A percentile compares a stretch with the other conserved stretches of the same genome.
phyloP scores from a whole-genome alignment of 2,329 filamentous ascomycete species.

The Venturia carpophila region DNA sequence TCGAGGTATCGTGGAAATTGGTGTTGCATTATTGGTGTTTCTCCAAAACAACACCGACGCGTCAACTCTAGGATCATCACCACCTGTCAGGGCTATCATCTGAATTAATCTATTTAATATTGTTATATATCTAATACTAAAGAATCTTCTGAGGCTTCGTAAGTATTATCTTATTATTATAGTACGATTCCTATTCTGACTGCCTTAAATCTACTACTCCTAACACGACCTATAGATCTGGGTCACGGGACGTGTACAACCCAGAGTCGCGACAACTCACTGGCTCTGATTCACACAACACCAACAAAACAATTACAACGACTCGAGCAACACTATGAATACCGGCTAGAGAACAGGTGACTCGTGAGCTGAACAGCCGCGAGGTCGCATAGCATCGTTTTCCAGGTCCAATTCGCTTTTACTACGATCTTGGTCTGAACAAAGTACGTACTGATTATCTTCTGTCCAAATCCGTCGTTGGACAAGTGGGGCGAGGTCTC shows the following conservation, averaged over 20 bases:
- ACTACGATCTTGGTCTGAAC: not conserved
- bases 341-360: not conserved
- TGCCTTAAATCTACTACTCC: too few relatives aligned
- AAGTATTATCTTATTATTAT: too few relatives aligned
- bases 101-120: too few relatives aligned
- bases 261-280: not conserved
- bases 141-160: too few relatives aligned
- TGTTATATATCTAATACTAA: too few relatives aligned
- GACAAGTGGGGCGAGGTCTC: not conserved
- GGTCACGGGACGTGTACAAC: not conserved
- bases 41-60: not conserved
- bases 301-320: not conserved
- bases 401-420: conserved; percentile 2
- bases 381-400: conserved; percentile 1
- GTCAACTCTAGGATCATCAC: not conserved
- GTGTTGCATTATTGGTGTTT: not conserved
- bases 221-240: too few relatives aligned
- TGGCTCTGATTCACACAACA: conserved; percentile 10
- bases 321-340: not conserved
- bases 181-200: too few relatives aligned
- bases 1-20: not conserved
- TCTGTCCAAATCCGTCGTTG: not conserved
- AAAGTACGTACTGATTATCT: not conserved
- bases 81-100: too few relatives aligned
- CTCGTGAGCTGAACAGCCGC: conserved; percentile 6